phyloP scores from a whole-genome alignment of 2,329 filamentous ascomycete genomes.

The Aureobasidium sp. region DNA sequence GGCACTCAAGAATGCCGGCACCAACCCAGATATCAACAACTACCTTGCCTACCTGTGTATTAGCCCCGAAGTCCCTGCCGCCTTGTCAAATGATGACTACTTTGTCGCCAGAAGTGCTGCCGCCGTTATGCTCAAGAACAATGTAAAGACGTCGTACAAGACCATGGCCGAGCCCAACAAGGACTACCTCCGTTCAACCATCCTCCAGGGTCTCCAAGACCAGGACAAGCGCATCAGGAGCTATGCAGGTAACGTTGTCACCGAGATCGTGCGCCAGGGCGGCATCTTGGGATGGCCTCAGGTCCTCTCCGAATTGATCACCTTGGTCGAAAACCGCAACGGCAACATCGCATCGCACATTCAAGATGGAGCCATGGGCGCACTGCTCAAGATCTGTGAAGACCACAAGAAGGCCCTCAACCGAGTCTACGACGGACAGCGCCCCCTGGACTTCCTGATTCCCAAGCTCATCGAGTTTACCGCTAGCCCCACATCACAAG shows the following conservation, averaged over 20 bases:
- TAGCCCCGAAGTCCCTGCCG: constrained; percentile 55
- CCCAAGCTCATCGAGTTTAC: constrained; percentile 88
- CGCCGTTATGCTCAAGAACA: constrained; percentile 93
- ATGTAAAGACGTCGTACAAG: constrained; percentile 69
- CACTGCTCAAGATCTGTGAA: constrained; percentile 91
- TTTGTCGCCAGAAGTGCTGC: constrained; percentile 77
- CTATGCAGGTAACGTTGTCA: constrained; percentile 88
- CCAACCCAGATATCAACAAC: constrained; percentile 90
- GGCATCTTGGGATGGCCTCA: constrained; percentile 89
- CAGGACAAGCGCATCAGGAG: constrained; percentile 74
- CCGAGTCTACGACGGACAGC: constrained; percentile 78
- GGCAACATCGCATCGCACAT: constrained; percentile 62
- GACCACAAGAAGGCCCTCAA: constrained; percentile 85
- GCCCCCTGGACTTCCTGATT: constrained; percentile 79
- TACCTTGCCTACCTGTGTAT: constrained; percentile 91
- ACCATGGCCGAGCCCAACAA: constrained; percentile 67
- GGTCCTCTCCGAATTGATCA: constrained; percentile 73
- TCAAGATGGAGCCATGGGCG: constrained; percentile 90
- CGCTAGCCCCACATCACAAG: constrained; percentile 64
- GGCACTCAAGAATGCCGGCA: constrained; percentile 89
- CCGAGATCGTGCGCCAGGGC: constrained; percentile 77
- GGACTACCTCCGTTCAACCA: constrained; percentile 68
- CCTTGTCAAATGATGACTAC: constrained; percentile 55
- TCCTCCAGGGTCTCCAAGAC: constrained; percentile 76
- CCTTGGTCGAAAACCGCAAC: constrained; percentile 65